Base-by-base conservation (phyloP, 2,329 filamentous ascomycete genomes). In the Cordyceps cateniannulata region DNA sequence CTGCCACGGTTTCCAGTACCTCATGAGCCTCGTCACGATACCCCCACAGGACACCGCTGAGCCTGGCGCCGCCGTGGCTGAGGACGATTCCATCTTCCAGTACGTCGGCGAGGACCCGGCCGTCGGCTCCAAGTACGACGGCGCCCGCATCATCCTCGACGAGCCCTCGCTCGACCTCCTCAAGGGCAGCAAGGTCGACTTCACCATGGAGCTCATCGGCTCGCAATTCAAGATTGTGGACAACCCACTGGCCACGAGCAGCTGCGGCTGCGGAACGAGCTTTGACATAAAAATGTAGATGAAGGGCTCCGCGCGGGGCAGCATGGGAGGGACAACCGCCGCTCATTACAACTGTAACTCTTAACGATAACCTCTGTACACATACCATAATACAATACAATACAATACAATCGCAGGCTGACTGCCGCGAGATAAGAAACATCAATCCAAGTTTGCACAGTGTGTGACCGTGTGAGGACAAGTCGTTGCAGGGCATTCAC, bases 1-100 rank as follows among this genome's bases (percentile, higher is more conserved):
- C 60, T 99, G 95, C 73, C 95, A 99, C 75, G 95, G 95, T 54
- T 99, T 99, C 74, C 95, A 99, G 73, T 99, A 99, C 71, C 78
- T 96, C 51, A 96, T 99, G 90, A 90, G 87, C 18, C 81, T 98
- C 4, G 88, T 91, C 2, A 85, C 83, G 0, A 75, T 88, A 1
- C 85, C 85, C 0, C 63, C 70, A 6, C 67, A 71, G 51, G 70
- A 71, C 18, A 63, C 71, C 0, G 67, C 71, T 5, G 68, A 74
- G 29, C 70, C 69, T 66, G 67, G 72, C 7, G 69, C 75, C 1
- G 65, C 70, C 6, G 66, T 81, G 7, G 72, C 83, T 27, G 87
- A 92, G 63, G 95, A 98, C 68, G 95, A 99, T 71, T 95, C 89
- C 0, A 81, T 98, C 25, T 96, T 98, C 68, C 85, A 90, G 64